phyloP scores from a whole-genome alignment of 163 green algal genomes.

The Scenedesmus sp. region DNA sequence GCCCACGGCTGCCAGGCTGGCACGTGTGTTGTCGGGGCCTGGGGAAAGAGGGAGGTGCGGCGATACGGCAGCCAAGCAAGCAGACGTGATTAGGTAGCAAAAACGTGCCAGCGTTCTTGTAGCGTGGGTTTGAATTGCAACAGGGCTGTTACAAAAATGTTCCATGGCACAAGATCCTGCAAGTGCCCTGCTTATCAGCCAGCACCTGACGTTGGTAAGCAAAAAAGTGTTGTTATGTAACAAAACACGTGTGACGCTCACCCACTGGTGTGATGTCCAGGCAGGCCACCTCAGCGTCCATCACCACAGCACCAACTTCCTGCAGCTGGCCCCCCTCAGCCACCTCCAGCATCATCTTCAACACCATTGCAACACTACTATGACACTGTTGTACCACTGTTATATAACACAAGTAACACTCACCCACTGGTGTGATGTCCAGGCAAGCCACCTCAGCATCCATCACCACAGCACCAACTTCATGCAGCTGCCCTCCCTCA shows the following conservation, averaged over 20 bases:
- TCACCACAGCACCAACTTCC: constrained; percentile 60
- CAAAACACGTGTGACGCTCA: constrained; percentile 30
- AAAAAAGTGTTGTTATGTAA: background rate
- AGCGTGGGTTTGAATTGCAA: no score
- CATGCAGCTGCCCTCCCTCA: constrained; percentile 59
- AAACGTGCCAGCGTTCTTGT: no score
- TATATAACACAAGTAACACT: background rate
- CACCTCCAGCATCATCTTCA: background rate
- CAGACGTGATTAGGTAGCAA: background rate
- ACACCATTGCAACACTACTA: background rate
- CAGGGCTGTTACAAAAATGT: no score
- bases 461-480: constrained; percentile 67
- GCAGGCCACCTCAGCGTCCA: constrained; percentile 91
- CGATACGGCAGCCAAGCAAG: background rate
- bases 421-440: constrained; percentile 86
- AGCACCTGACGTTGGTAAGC: no score
- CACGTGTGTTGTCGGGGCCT: constrained; percentile 52
- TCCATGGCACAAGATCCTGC: no score
- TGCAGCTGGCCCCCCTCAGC: constrained; percentile 36
- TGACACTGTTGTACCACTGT: background rate
- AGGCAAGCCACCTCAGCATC: constrained; percentile 92
- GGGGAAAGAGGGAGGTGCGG: background rate
- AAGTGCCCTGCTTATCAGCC: no score
- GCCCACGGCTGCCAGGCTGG: constrained; percentile 79
- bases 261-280: constrained; percentile 89